Conservation (phyloP, 371 early-diverging fungal genomes). For the Mucor sp. region DNA sequence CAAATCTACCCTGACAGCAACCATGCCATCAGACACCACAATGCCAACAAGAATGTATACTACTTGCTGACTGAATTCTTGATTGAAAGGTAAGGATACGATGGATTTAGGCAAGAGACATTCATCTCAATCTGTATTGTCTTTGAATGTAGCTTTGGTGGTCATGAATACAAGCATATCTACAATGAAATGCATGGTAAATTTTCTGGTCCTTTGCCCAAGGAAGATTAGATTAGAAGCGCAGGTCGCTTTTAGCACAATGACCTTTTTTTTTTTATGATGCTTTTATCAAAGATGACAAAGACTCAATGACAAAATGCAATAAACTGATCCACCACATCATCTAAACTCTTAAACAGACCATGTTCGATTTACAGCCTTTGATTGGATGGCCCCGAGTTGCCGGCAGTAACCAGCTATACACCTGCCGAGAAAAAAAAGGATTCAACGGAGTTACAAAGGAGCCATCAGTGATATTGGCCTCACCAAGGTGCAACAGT, state of each 20-base stretch:
- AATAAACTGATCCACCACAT: too few relatives aligned
- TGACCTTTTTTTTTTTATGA: too few relatives aligned
- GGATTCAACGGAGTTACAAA: neutral
- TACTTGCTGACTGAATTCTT: conserved; percentile 38
- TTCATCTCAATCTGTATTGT: neutral
- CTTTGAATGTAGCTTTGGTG: conserved; percentile 32
- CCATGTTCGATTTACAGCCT: too few relatives aligned
- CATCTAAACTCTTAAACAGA: too few relatives aligned
- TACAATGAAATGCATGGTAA: conserved; percentile 31
- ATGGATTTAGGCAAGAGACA: neutral
- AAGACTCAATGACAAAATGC: too few relatives aligned
- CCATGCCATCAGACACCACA: conserved; percentile 76
- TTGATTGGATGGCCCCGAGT: neutral
- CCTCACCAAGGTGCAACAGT: neutral
- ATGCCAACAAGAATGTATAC: conserved; percentile 67
- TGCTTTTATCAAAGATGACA: too few relatives aligned
- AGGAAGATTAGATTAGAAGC: conserved; percentile 17
- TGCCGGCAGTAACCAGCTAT: too few relatives aligned
- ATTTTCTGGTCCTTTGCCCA: conserved; percentile 32
- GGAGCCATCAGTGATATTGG: neutral
- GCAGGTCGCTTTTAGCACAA: neutral
- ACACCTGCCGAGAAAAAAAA: neutral
- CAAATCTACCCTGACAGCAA: conserved; percentile 89
- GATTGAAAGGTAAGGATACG: conserved; percentile 28
- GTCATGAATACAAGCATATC: conserved; percentile 41